Base-by-base conservation (phyloP, 345 rosid genomes). In the Durio zibethinus region DNA sequence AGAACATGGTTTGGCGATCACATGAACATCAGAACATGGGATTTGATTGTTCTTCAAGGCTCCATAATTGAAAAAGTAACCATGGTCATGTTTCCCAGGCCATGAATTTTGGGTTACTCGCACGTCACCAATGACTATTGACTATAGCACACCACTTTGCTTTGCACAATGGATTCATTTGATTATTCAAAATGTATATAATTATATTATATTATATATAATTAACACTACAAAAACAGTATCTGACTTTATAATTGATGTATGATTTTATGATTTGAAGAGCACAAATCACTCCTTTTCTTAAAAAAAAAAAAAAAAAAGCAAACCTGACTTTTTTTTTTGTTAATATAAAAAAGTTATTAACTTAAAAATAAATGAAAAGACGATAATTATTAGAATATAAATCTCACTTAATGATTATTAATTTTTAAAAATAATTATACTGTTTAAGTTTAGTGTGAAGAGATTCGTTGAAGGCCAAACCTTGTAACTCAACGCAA, bases 71-170 rank as follows among this genome's bases (percentile, higher is more conserved):
- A 75, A 66, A 52, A 79, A 63, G 79, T 72, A 72, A 59, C 74
- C 73, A 14, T 25, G 53, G 60, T 74, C 78, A 56, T 18, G 61
- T 73, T 82, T 76, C 53, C 76, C 10, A 31, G 79, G 56, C 77
- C 78, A 59, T 16, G 65, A 65, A 5, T 62, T 42, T 48, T 45
- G n/a, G 53, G 54, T 23, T n/a, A 31, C 4, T 27, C 23, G 33
- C 4, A 61, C n/a, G 27, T 84, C 82, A 80, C 52, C 42, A 33
- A 59, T 80, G 80, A 76, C 76, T 42, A n/a, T n/a, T n/a, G n/a
- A n/a, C n/a, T n/a, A 1, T 33, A 74, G 38, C n/a, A 38, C 38
- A 35, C 68, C 73, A 15, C 67, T 63, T 80, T 79, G 54, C 82
- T 80, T 80, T 20, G 56, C 33, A 59, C 67, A 15, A 10, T 43